These are phyloP conservation scores for Penicillium sp. DNA, from an alignment of 2,329 filamentous ascomycete genomes.

Conservation along the genomic window DNA sequence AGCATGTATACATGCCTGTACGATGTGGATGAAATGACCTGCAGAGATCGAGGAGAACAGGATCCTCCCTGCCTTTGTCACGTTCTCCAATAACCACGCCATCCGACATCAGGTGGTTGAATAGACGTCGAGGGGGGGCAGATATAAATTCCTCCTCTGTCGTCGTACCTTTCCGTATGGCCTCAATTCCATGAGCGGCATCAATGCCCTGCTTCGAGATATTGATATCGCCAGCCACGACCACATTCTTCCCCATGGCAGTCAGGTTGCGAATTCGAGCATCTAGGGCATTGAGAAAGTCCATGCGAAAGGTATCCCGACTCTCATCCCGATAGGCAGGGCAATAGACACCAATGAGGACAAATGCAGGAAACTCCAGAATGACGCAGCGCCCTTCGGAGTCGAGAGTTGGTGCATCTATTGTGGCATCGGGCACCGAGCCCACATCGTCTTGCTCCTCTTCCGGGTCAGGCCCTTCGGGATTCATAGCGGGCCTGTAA, in stretches of 20 bases:
- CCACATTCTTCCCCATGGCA: constrained; percentile 74
- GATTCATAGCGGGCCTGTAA: background rate
- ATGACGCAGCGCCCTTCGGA: constrained; percentile 89
- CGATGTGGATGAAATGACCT: constrained; percentile 76
- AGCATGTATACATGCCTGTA: constrained; percentile 92
- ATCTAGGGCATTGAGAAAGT: constrained; percentile 77
- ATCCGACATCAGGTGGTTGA: constrained; percentile 79
- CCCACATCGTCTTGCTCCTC: constrained; percentile 2
- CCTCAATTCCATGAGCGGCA: constrained; percentile 69
- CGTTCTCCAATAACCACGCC: constrained; percentile 63
- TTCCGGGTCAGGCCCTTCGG: background rate
- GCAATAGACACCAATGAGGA: constrained; percentile 87
- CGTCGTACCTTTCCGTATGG: constrained; percentile 66
- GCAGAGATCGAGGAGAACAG: constrained; percentile 80
- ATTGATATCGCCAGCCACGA: constrained; percentile 87
- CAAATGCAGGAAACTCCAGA: constrained; percentile 91
- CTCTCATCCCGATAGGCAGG: constrained; percentile 84
- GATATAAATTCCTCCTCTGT: constrained; percentile 70
- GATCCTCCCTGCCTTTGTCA: constrained; percentile 66
- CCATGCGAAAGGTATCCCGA: constrained; percentile 75
- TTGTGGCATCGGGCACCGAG: constrained; percentile 41
- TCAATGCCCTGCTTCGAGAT: constrained; percentile 69
- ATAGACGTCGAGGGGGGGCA: constrained; percentile 67
- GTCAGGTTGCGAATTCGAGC: constrained; percentile 79
- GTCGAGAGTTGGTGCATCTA: constrained; percentile 74